Base-by-base conservation (phyloP, 2,329 filamentous ascomycete species). In the Pseudocercospora vitis region DNA sequence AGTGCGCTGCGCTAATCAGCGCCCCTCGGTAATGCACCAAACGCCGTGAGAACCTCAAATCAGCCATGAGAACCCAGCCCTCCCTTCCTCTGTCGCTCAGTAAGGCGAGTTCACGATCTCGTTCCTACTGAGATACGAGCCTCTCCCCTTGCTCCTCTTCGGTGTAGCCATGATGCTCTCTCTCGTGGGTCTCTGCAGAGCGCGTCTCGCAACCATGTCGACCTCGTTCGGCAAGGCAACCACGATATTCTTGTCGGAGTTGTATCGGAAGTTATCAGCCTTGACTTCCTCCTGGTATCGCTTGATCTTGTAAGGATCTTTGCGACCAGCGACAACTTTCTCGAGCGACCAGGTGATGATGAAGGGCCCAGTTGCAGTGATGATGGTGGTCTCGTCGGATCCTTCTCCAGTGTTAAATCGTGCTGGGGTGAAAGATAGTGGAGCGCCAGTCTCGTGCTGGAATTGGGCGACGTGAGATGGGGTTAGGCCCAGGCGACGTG, bases 211-310 rank as follows among this genome's bases (percentile, higher is more conserved):
- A 9, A 99, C 89, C 91, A 97, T 97, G 73, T 96, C 95, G 63
- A 99, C 94, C 71, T 97, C 91, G 69, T 99, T 96, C 2, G 94
- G 91, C 59, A 99, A 77, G 0, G 94, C 94, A 29, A 99, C 92
- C 66, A 99, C 96, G 65, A 99, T 90, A 66, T 96, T 96, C 82
- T 96, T 95, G 73, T 99, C 94, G 4, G 87, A 91, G 42, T 92
- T 92, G 67, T 91, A 99, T 66, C 94, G 91, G 84, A 99, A 99
- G 71, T 99, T 95, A 71, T 99, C 94, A 3, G 94, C 94, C 79
- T 95, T 96, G 68, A 99, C 91, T 59, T 95, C 88, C 66, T 99
- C 94, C 0, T 84, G 81, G 70, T 99, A 99, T 12, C 94, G 87
- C 79, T 97, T 96, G 79, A 99, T 97, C 63, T 86, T 88, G 76